Percentiles rank a stretch among this genome's conserved stretches.
Conservation (phyloP, 495 filamentous ascomycete species). For the Talaromyces liani region DNA sequence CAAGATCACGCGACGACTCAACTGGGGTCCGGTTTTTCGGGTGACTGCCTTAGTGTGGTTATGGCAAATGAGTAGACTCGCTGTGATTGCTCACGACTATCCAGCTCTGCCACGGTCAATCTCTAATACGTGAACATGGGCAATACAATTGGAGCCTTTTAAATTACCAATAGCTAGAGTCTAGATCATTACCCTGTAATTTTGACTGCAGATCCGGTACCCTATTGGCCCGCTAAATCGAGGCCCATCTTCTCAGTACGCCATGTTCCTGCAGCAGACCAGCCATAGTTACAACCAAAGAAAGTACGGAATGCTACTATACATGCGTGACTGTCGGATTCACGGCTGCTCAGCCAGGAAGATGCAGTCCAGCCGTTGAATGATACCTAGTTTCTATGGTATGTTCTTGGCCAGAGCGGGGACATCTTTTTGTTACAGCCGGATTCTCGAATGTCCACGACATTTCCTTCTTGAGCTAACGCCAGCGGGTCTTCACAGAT, state of each 20-base stretch:
- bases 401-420: background rate
- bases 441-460: constrained; percentile 8
- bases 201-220: background rate
- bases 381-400: background rate
- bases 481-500: constrained; percentile 1
- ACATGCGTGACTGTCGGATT: background rate
- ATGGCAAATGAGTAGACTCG: background rate
- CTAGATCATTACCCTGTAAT: background rate
- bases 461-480: constrained; percentile 5
- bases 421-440: background rate
- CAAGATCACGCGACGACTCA: constrained; percentile 6
- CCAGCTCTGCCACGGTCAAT: background rate
- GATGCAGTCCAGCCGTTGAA: background rate
- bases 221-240: background rate
- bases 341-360: background rate
- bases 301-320: background rate
- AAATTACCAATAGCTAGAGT: background rate
- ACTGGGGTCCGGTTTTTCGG: constrained; percentile 1
- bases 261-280: constrained; percentile 8
- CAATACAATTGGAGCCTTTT: background rate
- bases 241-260: background rate
- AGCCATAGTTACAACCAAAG: background rate
- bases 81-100: background rate
- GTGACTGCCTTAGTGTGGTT: constrained; percentile 1
- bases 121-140: background rate